Base-by-base conservation (phyloP, 352 stramenopile species). In the Saprolegnia diclina region DNA sequence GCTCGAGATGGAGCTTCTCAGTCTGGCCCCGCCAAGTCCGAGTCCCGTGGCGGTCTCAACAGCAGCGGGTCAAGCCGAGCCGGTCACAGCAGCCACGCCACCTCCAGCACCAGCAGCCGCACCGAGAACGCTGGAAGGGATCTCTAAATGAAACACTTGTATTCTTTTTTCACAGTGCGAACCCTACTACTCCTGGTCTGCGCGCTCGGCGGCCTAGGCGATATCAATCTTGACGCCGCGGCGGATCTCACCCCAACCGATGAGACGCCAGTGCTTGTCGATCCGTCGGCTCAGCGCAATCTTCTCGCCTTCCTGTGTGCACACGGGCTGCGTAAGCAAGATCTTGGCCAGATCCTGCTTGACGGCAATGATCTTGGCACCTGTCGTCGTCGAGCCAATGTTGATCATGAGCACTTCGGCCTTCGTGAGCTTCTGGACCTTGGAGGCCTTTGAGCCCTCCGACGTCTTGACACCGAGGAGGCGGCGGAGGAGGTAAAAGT, bases 351-450 rank as follows among this genome's bases (percentile, higher is more conserved):
- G 79, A 86, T 99, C 97, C 74, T 96, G 89, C 85, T 98, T 99
- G 66, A 98, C 93, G 59, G 90, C 94, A 61, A 96, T 80, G 72
- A 95, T 85, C 76, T 94, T 95, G 71, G 97, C 97, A 64, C 97
- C 97, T n/a, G 97, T 99, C 19, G 95, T 96, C 14, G 97, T 99
- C 50, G 92, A 99, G 38, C 98, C 98, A 79, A 99, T 99, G 86
- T 99, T 99, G 35, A 99, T 96, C 96, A 99, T 99, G 48, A 99
- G 88, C 80, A 99, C 98, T 82, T 99, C 98, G 56, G 90, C 88
- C 85, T 99, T 99, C 53, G 91, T 91, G 21, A 99, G 86, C 84
- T 99, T 99, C 82, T 98, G 91, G 65, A 99, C 97, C 85, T 99
- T 99, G 67, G 92, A 97, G 69, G 98, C 96, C 84, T 99, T 99